These are phyloP conservation scores for Dispira parvispora DNA, from an alignment of 192 early-diverging fungal species.

Conservation along the genomic window DNA sequence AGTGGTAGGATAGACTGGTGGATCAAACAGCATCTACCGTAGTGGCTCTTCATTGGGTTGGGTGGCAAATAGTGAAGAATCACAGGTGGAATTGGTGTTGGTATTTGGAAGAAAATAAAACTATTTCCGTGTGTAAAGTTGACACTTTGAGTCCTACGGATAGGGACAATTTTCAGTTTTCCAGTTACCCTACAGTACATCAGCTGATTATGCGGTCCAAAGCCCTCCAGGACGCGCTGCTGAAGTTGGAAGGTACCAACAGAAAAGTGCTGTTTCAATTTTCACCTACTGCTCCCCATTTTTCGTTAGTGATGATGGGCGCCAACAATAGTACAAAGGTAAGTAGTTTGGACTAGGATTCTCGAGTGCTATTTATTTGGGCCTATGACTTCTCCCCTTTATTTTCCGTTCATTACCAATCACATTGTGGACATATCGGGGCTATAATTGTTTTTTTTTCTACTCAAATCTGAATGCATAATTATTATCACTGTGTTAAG, in stretches of 20 bases:
- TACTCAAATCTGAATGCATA: background rate
- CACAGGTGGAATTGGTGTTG: conserved; percentile 26
- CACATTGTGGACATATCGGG: background rate
- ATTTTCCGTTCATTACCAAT: background rate
- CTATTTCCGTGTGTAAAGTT: conserved; percentile 31
- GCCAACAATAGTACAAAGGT: conserved; percentile 23
- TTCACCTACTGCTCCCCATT: conserved; percentile 26
- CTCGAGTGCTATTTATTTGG: too few species aligned
- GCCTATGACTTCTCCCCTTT: too few species aligned
- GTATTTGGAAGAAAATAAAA: conserved; percentile 35
- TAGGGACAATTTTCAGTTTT: conserved; percentile 24
- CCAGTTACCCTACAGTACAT: conserved; percentile 16
- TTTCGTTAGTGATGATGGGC: conserved; percentile 28
- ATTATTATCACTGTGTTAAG: background rate
- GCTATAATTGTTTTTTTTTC: background rate
- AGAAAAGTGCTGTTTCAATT: conserved; percentile 25
- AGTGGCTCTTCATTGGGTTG: background rate
- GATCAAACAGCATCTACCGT: background rate
- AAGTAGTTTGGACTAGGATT: background rate
- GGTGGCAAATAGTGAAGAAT: conserved; percentile 18
- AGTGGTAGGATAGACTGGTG: background rate
- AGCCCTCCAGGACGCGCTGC: conserved; percentile 36
- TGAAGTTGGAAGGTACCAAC: conserved; percentile 34
- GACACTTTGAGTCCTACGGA: conserved; percentile 28
- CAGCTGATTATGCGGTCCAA: conserved; percentile 36